A percentile compares a stretch with the other conserved stretches of the same genome.
phyloP scores from a whole-genome alignment of 345 rosid genomes.

The Rhizophora apiculata region DNA sequence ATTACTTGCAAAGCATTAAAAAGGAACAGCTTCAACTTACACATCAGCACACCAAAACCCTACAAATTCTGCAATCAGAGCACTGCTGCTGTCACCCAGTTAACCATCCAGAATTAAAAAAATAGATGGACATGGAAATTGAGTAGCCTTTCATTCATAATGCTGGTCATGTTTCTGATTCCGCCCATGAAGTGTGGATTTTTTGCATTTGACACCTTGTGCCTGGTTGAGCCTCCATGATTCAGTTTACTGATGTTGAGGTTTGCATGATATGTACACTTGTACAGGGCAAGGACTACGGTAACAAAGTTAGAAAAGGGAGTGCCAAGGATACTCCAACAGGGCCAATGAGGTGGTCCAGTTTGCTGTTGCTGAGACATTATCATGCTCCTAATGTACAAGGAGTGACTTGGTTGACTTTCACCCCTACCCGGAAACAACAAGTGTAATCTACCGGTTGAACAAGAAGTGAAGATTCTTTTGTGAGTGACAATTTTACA shows the following conservation, averaged over 20 bases:
- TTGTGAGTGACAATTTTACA: conserved; percentile 8
- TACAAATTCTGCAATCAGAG: conserved; percentile 1
- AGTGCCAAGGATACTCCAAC: neutral
- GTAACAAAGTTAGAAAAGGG: conserved; percentile 7
- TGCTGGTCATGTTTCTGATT: neutral
- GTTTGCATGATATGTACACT: conserved; percentile 9
- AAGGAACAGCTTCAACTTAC: neutral
- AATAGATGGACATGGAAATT: neutral
- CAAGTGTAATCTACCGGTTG: neutral
- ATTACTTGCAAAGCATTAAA: neutral
- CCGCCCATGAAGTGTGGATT: neutral
- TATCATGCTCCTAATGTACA: conserved; percentile 1
- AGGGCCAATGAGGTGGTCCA: neutral
- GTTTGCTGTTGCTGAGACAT: neutral
- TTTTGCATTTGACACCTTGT: neutral
- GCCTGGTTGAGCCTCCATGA: conserved; percentile 3
- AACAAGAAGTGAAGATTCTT: neutral
- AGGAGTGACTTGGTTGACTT: conserved; percentile 2
- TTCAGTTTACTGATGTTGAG: neutral
- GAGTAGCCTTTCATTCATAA: neutral
- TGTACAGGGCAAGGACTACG: conserved; percentile 16
- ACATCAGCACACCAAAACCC: conserved; percentile 3
- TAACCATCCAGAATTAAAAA: too few species aligned
- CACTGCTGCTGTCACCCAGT: neutral
- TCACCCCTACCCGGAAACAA: conserved; percentile 4